phyloP scores from a whole-genome alignment of 345 rosid species.

The Eucalyptus sp. region DNA sequence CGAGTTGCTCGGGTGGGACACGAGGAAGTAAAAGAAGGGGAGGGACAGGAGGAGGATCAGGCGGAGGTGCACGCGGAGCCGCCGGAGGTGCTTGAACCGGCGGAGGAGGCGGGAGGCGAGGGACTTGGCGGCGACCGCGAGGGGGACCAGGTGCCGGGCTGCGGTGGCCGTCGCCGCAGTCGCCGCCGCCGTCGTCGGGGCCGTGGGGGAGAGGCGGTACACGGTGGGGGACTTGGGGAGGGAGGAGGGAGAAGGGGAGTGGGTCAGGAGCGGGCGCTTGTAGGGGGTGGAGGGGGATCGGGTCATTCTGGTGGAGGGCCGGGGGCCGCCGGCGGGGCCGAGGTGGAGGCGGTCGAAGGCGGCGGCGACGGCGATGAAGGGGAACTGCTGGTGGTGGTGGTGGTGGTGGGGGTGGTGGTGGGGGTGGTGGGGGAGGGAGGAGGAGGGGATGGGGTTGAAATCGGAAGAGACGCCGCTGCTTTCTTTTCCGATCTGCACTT shows the following conservation, averaged over 20 bases:
- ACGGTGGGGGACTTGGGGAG: conserved; percentile 45
- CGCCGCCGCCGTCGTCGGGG: background rate
- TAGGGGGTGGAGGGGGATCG: conserved; percentile 52
- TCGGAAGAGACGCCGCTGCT: conserved; percentile 99
- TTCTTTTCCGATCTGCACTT: conserved; percentile 99
- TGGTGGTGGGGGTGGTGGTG: background rate
- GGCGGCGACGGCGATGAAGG: background rate
- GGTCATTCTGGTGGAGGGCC: conserved; percentile 23
- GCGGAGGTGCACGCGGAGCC: conserved; percentile 48
- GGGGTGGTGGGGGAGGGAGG: background rate
- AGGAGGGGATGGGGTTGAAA: conserved; percentile 56
- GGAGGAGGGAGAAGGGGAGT: conserved; percentile 20
- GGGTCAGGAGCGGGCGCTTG: conserved; percentile 52
- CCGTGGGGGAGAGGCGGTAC: conserved; percentile 25
- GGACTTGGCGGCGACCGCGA: conserved; percentile 36
- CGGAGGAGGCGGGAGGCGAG: conserved; percentile 35
- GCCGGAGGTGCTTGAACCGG: conserved; percentile 33
- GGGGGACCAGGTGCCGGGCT: background rate
- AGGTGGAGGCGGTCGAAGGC: background rate
- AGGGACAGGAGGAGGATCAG: conserved; percentile 54
- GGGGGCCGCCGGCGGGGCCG: background rate
- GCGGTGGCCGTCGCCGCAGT: background rate
- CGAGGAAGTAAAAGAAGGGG: conserved; percentile 66
- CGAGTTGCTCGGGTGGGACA: conserved; percentile 76
- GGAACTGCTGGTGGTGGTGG: background rate